A percentile compares a stretch with the other conserved stretches of the same genome.
phyloP scores from a whole-genome alignment of 1,284 basidiomycete species.

The Fomitiporia mediterranea region DNA sequence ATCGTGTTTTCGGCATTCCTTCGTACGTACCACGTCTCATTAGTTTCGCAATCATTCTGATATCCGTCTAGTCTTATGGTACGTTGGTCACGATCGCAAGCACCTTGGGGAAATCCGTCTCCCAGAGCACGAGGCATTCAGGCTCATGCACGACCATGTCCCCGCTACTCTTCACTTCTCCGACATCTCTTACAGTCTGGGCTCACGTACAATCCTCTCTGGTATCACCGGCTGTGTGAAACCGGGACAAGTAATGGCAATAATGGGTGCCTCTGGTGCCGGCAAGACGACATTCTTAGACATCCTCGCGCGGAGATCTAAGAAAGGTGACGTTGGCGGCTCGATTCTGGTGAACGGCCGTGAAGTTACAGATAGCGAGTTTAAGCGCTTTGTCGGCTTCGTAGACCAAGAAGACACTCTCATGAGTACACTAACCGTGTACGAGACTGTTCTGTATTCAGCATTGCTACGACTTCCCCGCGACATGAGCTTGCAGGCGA shows the following conservation, averaged over 20 bases:
- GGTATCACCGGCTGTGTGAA: constrained; percentile 78
- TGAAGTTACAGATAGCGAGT: constrained; percentile 68
- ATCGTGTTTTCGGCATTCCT: constrained; percentile 56
- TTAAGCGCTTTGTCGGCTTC: constrained; percentile 85
- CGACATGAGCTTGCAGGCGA: constrained; percentile 92
- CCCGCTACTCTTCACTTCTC: constrained; percentile 90
- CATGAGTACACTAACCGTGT: constrained; percentile 94
- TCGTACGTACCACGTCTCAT: constrained; percentile 31
- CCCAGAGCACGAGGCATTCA: constrained; percentile 76
- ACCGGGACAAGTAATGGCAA: constrained; percentile 87
- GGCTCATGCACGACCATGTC: constrained; percentile 90
- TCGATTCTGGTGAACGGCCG: constrained; percentile 84
- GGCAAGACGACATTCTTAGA: constrained; percentile 97
- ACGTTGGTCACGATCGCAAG: constrained; percentile 68
- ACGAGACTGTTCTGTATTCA: constrained; percentile 94
- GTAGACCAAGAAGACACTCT: constrained; percentile 98
- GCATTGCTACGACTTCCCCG: constrained; percentile 86
- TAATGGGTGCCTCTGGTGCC: constrained; percentile 95
- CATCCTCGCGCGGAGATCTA: constrained; percentile 87
- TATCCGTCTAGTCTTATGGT: constrained; percentile 71
- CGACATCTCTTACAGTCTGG: constrained; percentile 76
- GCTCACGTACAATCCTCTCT: constrained; percentile 67
- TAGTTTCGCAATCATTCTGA: not conserved
- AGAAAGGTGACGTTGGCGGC: constrained; percentile 76
- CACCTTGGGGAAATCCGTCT: constrained; percentile 75